Evolutionary conservation across 495 filamentous ascomycete genomes (phyloP).

Genomic region (Friedmanniomyces endolithicus): DNA sequence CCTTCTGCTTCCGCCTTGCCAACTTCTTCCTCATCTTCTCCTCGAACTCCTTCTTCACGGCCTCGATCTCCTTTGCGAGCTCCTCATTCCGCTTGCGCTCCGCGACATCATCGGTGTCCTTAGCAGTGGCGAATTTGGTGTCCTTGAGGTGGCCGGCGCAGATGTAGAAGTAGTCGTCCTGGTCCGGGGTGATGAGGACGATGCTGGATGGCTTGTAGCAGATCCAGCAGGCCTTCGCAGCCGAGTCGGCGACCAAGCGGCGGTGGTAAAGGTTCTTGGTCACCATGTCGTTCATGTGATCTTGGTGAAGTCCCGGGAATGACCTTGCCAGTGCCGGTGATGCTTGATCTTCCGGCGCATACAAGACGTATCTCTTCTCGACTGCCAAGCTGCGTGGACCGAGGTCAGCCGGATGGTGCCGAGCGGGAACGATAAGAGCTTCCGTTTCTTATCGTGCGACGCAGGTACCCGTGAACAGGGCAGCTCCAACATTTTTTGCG

Average conservation of each 20-base stretch:
- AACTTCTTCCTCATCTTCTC: conserved; percentile 67
- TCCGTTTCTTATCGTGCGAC: neutral
- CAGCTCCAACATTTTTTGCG: too few species aligned
- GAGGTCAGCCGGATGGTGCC: too few species aligned
- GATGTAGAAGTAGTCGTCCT: conserved; percentile 94
- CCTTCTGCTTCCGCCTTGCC: conserved; percentile 40
- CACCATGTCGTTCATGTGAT: neutral
- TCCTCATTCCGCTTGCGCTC: conserved; percentile 41
- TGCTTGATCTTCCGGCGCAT: neutral
- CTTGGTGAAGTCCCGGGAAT: neutral
- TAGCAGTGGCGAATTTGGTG: conserved; percentile 65
- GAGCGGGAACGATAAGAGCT: neutral
- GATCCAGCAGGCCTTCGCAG: conserved; percentile 70
- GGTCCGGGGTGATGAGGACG: conserved; percentile 81
- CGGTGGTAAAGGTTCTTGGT: conserved; percentile 65
- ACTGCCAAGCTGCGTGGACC: too few species aligned
- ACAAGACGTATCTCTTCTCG: too few species aligned
- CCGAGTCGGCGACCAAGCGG: conserved; percentile 74
- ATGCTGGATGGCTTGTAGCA: conserved; percentile 81
- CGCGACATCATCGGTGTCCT: conserved; percentile 54
- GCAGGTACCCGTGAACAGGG: too few species aligned
- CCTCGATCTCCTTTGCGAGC: conserved; percentile 32
- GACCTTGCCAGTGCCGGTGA: neutral
- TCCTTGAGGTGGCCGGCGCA: conserved; percentile 80
- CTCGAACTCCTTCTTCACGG: conserved; percentile 76